Conservation (phyloP, 2,329 filamentous ascomycete species). For the Neofusicoccum laricinum region DNA sequence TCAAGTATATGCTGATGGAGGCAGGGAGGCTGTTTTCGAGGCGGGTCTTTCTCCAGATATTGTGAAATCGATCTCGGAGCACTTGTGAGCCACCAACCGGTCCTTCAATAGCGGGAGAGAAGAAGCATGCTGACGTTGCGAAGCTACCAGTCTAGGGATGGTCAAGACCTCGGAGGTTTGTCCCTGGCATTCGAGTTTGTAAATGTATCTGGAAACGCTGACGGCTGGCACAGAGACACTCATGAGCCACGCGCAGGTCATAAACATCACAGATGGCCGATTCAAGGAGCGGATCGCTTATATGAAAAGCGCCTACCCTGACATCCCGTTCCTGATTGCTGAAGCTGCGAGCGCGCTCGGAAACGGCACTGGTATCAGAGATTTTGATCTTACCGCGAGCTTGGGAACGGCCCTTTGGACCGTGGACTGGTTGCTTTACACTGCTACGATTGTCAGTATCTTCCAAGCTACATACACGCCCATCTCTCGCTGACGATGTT, state of each 20-base stretch:
- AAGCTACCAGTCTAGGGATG: neutral
- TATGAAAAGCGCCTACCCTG: neutral
- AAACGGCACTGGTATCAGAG: neutral
- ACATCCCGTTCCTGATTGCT: conserved; percentile 4
- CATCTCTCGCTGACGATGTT: neutral
- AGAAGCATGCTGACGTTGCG: neutral
- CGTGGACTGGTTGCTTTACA: conserved; percentile 11
- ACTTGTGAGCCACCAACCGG: neutral
- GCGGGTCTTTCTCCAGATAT: neutral
- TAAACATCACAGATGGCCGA: neutral
- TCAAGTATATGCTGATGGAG: neutral
- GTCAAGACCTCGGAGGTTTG: neutral
- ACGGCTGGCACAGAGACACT: neutral
- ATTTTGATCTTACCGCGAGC: conserved; percentile 10
- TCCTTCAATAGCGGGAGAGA: too few species aligned
- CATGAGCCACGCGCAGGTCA: neutral
- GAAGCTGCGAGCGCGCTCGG: neutral
- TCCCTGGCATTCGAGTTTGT: neutral
- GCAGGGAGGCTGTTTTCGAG: neutral
- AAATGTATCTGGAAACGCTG: neutral
- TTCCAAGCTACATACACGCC: neutral
- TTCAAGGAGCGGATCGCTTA: conserved; percentile 10
- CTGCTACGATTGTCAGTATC: neutral
- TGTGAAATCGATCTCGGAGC: conserved; percentile 3
- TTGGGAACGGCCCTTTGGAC: conserved; percentile 12